A percentile compares a stretch with the other conserved stretches of the same genome.
phyloP scores from a whole-genome alignment of 345 rosid species.

The Syzygium grande region DNA sequence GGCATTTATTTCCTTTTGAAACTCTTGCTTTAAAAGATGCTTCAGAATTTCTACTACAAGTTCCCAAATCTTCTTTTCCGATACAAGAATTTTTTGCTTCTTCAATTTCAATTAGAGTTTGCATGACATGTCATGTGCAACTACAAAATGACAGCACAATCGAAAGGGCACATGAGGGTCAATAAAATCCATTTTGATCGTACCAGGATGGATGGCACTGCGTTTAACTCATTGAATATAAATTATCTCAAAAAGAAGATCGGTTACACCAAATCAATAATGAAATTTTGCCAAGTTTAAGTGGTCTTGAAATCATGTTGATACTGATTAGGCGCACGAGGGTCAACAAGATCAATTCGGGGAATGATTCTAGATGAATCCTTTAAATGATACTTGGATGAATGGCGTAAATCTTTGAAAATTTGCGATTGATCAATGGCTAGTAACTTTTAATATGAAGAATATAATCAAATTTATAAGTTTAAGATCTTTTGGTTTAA shows the following conservation, averaged over 20 bases:
- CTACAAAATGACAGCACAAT: too few relatives aligned
- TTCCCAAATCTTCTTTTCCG: too few relatives aligned
- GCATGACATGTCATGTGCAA: too few relatives aligned
- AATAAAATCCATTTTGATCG: too few relatives aligned
- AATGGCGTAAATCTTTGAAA: background rate
- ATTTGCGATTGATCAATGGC: background rate
- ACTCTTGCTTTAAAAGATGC: too few relatives aligned
- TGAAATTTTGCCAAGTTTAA: background rate
- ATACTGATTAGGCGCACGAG: background rate
- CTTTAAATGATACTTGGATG: background rate
- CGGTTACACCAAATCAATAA: background rate
- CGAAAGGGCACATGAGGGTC: too few relatives aligned
- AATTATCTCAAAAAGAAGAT: background rate
- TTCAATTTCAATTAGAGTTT: too few relatives aligned
- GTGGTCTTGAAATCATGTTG: background rate
- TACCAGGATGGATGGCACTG: too few relatives aligned
- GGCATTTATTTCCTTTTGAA: too few relatives aligned
- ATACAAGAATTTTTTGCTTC: too few relatives aligned
- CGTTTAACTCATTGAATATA: too few relatives aligned
- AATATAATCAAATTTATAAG: background rate
- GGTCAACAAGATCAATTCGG: background rate
- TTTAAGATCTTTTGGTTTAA: background rate
- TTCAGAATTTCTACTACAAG: too few relatives aligned
- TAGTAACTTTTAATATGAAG: background rate
- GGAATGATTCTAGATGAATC: background rate